Evolutionary conservation across 192 early-diverging fungal species (phyloP), one percentile per base, ranked within the genome.

Genomic region (Coemansia sp.): DNA sequence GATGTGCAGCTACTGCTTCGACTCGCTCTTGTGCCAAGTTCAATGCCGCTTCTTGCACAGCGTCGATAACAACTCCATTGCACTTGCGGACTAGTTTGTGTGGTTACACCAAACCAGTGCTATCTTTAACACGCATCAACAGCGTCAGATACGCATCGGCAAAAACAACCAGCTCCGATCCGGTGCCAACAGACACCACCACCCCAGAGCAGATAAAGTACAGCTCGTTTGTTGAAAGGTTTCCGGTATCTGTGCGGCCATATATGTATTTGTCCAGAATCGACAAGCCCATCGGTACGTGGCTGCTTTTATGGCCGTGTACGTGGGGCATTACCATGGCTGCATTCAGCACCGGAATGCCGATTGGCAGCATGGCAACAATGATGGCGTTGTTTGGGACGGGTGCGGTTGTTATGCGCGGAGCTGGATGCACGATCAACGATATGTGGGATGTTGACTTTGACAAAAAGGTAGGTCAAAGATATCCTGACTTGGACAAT

Each of bases 401-500:
- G 1, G 96, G 96, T 22, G 90, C 92, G 2, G 64, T 95, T 3
- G 85, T 95, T 12, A 96, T 98, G 94, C 88, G 96, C 17, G 94
- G 96, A 2, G 96, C 94, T 21, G 96, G 94, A 19, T 98, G 96
- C 82, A 94, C 92, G 1, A 92, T 98, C 63, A 98, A 98, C 71
- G 96, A 98, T 66, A 81, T 98, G 70, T 97, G 94, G 96, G 96
- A 98, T 70, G 65, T 83, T n/a, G 86, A 93, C 59, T 87, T 95
- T 38, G 96, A 98, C 79, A 86, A 86, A 57, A 88, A 70, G 77
- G 76, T 49, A 77, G 84, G 32, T 35, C 32, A 35, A 35, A 35
- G 7, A 8, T 2, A 35, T 35, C 6, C 7, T 0, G 32, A 35
- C 32, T 35, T 9, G 32, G 4, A 35, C 49, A 19, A 50, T 8